These are phyloP conservation scores for Sarocladiaceae sp. DNA, from an alignment of 2,329 filamentous ascomycete species.

Conservation along the genomic window DNA sequence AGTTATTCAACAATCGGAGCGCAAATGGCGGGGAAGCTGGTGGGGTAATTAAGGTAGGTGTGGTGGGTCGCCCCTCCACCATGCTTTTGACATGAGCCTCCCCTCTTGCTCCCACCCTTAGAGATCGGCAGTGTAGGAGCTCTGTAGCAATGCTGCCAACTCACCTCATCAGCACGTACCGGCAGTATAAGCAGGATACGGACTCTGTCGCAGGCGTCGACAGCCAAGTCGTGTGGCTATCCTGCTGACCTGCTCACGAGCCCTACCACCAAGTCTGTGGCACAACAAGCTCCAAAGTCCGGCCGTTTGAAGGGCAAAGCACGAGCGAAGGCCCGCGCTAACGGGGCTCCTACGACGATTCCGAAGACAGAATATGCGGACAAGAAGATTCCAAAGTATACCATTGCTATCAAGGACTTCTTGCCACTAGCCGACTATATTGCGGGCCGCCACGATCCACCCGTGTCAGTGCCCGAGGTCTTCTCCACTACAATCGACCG, in stretches of 20 bases:
- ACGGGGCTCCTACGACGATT: not conserved
- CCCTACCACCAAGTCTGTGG: not conserved
- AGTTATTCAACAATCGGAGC: too few relatives aligned
- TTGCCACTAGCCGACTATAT: slow-evolving; percentile 33
- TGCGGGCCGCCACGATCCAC: slow-evolving; percentile 14
- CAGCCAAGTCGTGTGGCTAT: slow-evolving; percentile 31
- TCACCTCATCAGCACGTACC: slow-evolving; percentile 26
- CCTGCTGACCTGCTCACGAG: slow-evolving; percentile 16
- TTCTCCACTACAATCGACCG: slow-evolving; percentile 29
- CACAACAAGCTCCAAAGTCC: not conserved
- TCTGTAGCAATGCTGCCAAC: slow-evolving; percentile 21
- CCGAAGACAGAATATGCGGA: not conserved
- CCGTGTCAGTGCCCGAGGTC: slow-evolving; percentile 22
- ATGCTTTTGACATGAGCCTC: too few relatives aligned
- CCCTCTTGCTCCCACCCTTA: too few relatives aligned
- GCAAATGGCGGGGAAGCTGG: too few relatives aligned
- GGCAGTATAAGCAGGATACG: slow-evolving; percentile 36
- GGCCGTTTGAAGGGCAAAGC: slow-evolving; percentile 24
- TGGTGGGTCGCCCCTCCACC: too few relatives aligned
- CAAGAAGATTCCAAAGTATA: slow-evolving; percentile 20
- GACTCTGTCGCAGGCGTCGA: slow-evolving; percentile 32
- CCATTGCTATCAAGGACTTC: slow-evolving; percentile 33
- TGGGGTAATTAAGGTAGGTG: too few relatives aligned
- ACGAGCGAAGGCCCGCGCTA: slow-evolving; percentile 8
- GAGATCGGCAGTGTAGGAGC: too few relatives aligned